These are phyloP conservation scores for Pogostemon cablin DNA, from an alignment of 257 asterid genomes.

Conservation along the genomic window DNA sequence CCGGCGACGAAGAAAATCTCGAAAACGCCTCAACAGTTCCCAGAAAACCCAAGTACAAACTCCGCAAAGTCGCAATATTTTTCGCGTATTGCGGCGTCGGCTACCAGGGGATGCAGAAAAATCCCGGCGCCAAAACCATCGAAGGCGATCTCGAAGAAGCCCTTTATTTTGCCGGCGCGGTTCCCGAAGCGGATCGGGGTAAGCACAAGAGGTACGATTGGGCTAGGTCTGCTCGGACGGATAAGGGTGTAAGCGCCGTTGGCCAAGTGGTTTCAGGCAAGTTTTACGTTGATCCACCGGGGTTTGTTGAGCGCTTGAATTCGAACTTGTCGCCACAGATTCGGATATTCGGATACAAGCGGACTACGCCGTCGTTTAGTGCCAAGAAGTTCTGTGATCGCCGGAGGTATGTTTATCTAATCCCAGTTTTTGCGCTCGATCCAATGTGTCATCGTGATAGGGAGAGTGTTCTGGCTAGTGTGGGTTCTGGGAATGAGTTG, in stretches of 20 bases:
- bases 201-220: constrained; percentile 64
- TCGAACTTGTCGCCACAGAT: constrained; percentile 67
- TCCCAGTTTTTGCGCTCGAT: constrained; percentile 91
- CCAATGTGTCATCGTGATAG: constrained; percentile 81
- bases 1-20: constrained; percentile 53
- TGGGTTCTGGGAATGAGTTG: constrained; percentile 74
- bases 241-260: constrained; percentile 97
- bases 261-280: constrained; percentile 96
- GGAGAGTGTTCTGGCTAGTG: constrained; percentile 84
- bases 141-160: constrained; percentile 98
- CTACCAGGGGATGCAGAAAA: constrained; percentile 97
- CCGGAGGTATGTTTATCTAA: constrained; percentile 84
- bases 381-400: constrained; percentile 95
- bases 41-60: constrained; percentile 66
- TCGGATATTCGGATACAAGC: constrained; percentile 77
- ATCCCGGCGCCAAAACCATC: constrained; percentile 97
- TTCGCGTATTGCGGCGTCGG: constrained; percentile 96
- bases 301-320: constrained; percentile 77
- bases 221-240: constrained; percentile 93
- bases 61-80: constrained; percentile 87
- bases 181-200: constrained; percentile 82
- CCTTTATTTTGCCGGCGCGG: constrained; percentile 70
- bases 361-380: constrained; percentile 67
- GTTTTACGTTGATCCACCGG: constrained; percentile 86
- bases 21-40: constrained; percentile 36